Percentiles rank a stretch among this genome's conserved stretches.
These are phyloP conservation scores for Graphiopsis chlorocephala DNA, from an alignment of 2,329 filamentous ascomycete species.

Conservation along the genomic window DNA sequence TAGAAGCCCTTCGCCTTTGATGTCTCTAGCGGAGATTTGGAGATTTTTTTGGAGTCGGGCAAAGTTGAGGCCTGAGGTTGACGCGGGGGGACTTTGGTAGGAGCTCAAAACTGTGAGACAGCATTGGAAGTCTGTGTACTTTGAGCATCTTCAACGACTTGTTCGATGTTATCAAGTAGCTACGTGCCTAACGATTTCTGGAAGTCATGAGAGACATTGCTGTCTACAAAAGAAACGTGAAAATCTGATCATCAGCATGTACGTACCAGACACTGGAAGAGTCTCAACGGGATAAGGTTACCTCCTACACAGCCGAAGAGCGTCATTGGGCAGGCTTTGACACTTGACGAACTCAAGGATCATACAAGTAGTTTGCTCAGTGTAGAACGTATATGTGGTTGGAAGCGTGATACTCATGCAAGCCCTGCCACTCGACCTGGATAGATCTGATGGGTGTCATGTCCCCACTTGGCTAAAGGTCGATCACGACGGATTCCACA, in stretches of 20 bases:
- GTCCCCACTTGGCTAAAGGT: neutral
- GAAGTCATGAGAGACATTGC: neutral
- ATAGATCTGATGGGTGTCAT: neutral
- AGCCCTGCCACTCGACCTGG: neutral
- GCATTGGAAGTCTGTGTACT: no score
- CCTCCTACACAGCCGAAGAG: neutral
- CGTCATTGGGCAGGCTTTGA: neutral
- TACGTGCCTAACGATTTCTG: no score
- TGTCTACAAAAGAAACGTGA: neutral
- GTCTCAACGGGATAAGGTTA: neutral
- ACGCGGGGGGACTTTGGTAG: neutral
- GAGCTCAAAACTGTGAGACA: neutral
- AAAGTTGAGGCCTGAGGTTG: neutral
- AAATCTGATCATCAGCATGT: neutral
- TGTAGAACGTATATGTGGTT: neutral
- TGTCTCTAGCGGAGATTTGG: slow-evolving; percentile 8
- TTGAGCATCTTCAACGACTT: neutral
- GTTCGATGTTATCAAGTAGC: neutral
- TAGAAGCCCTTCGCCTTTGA: slow-evolving; percentile 6
- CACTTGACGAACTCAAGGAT: neutral
- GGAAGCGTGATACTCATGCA: neutral
- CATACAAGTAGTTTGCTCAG: neutral
- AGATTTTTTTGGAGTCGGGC: slow-evolving; percentile 16
- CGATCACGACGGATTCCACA: neutral
- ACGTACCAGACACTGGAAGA: neutral